These are phyloP conservation scores for Skeletonema grethae DNA, from an alignment of 108 stramenopile genomes.

Conservation along the genomic window DNA sequence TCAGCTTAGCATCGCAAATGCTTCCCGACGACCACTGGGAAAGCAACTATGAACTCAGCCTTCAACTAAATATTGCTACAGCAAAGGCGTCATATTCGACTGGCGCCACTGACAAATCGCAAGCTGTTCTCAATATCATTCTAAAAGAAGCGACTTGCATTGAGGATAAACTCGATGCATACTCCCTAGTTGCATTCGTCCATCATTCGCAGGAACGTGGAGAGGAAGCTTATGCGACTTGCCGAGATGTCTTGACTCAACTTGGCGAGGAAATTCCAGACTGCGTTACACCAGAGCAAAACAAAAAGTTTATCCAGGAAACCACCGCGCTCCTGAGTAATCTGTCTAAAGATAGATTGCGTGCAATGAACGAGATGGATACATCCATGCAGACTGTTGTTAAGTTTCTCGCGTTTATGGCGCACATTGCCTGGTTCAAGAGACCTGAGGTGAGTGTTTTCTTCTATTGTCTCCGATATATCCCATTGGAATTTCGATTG, in stretches of 20 bases:
- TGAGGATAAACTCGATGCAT: constrained; percentile 37
- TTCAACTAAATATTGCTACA: not conserved
- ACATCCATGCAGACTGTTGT: not conserved
- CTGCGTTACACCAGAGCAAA: not conserved
- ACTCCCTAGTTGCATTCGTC: constrained; percentile 10
- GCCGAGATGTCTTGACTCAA: constrained; percentile 9
- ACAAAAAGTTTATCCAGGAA: not conserved
- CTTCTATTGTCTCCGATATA: not conserved
- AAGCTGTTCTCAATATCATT: constrained; percentile 7
- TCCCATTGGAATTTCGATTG: not conserved
- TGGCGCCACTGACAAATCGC: constrained; percentile 25
- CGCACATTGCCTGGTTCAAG: not conserved
- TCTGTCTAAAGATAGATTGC: not conserved
- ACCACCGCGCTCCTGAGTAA: not conserved
- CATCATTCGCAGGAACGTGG: constrained; percentile 8
- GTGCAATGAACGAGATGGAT: constrained; percentile 1
- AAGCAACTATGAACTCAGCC: constrained; percentile 8
- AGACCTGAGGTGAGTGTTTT: not conserved
- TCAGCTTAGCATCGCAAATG: not conserved
- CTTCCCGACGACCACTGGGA: not conserved
- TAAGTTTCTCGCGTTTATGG: not conserved
- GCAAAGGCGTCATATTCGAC: constrained; percentile 11
- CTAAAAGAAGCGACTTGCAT: constrained; percentile 16
- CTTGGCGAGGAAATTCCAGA: constrained; percentile 6
- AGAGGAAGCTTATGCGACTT: constrained; percentile 8